These are phyloP conservation scores for Scenedesmus sp. DNA, from an alignment of 163 green algal genomes.

Conservation along the genomic window DNA sequence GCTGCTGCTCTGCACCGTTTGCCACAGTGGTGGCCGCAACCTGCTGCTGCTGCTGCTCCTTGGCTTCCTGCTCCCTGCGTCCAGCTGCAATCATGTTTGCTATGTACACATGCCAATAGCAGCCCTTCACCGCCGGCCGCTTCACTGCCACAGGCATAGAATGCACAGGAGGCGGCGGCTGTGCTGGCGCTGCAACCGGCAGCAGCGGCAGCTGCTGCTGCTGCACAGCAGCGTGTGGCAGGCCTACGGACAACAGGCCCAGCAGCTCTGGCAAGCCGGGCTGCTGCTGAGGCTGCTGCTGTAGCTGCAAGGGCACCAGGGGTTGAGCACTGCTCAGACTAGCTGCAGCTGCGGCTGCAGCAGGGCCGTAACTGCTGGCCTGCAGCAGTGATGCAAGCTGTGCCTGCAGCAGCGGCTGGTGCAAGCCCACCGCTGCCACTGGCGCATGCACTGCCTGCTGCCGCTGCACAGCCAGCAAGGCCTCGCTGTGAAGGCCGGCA, in stretches of 20 bases:
- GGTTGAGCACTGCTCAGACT: neutral
- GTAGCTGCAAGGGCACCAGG: neutral
- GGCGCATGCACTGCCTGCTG: neutral
- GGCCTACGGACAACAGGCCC: neutral
- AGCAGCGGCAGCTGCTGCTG: constrained; percentile 3
- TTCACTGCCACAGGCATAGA: neutral
- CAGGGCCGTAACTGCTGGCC: neutral
- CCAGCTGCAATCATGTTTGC: constrained; percentile 29
- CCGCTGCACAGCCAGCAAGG: neutral
- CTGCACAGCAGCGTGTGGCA: neutral
- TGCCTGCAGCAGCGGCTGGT: neutral
- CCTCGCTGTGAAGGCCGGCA: neutral
- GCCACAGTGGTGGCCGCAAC: neutral
- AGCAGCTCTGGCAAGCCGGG: neutral
- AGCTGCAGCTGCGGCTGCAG: neutral
- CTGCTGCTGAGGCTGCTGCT: neutral
- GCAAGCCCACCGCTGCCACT: neutral
- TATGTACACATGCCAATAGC: constrained; percentile 42
- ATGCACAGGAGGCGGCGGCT: neutral
- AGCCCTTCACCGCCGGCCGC: constrained; percentile 11
- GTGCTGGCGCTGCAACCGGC: neutral
- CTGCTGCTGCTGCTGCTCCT: neutral
- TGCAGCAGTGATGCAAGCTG: neutral
- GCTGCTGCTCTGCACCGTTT: neutral
- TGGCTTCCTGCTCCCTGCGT: neutral